phyloP scores from a whole-genome alignment of 2,329 filamentous ascomycete genomes.

The Alternaria infectoria region DNA sequence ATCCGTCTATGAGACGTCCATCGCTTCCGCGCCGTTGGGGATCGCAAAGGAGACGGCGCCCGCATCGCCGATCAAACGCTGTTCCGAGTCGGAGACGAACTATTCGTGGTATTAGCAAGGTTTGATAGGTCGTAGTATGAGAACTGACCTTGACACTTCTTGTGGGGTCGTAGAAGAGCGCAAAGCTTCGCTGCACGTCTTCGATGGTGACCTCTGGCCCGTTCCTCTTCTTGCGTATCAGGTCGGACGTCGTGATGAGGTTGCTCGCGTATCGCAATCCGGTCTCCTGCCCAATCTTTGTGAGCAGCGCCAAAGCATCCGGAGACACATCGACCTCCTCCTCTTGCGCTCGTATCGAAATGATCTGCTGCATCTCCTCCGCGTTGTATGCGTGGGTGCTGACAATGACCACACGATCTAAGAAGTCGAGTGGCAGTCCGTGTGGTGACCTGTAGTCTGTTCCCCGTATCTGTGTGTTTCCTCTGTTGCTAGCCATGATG shows the following conservation, averaged over 20 bases:
- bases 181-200: constrained; percentile 92
- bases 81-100: constrained; percentile 89
- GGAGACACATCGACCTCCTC: constrained; percentile 92
- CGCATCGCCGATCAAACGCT: constrained; percentile 87
- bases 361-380: constrained; percentile 90
- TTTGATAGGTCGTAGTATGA: background rate
- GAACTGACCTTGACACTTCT: constrained; percentile 73
- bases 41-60: constrained; percentile 75
- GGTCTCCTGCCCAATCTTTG: constrained; percentile 93
- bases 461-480: constrained; percentile 87
- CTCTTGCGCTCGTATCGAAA: constrained; percentile 90
- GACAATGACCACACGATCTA: constrained; percentile 95
- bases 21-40: constrained; percentile 65
- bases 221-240: constrained; percentile 84
- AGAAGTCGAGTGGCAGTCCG: constrained; percentile 91
- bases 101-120: constrained; percentile 30
- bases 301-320: constrained; percentile 88
- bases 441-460: constrained; percentile 94
- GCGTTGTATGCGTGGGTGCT: constrained; percentile 83
- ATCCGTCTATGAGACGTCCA: constrained; percentile 66
- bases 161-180: constrained; percentile 88
- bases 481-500: constrained; percentile 98
- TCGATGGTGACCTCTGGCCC: constrained; percentile 82
- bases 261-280: constrained; percentile 97
- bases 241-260: constrained; percentile 91